Base-by-base conservation (phyloP, 345 rosid genomes). In the Brassica juncea region DNA sequence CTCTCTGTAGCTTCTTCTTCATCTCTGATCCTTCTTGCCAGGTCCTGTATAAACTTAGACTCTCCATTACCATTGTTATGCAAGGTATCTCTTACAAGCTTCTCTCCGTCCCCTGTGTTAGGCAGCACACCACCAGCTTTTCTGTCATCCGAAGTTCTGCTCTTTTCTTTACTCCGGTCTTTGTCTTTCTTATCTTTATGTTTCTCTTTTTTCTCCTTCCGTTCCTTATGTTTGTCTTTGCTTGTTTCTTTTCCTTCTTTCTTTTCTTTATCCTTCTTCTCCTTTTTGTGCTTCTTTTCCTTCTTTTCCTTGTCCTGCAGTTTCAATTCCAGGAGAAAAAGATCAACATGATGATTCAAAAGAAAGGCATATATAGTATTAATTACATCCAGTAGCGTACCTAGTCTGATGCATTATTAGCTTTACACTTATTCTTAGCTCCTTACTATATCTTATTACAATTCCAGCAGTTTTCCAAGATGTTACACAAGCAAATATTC, bases 211-310 rank as follows among this genome's bases (percentile, higher is more conserved):
- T 66, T 75, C 37, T 87, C 88, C 65, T 84, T 87, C 52, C 83
- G 87, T 6, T 86, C 84, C 37, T 76, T 85, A 2, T 78, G 78
- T 73, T 86, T 87, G 67, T 84, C 91, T 84, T 84, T 86, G 66
- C 87, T 83, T 76, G 84, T 81, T 78, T 85, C 90, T 82, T 84
- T 84, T 64, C 85, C 85, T 67, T 82, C 85, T 60, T 76, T 86
- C 84, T 84, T 85, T 57, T 84, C 88, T 67, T 77, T 88, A 61
- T 84, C 86, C 66, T 85, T 86, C 73, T 71, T 80, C 63, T 89
- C 90, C 75, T 80, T 86, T 71, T 87, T 87, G 74, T 79, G 85
- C 54, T 80, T 89, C 74, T 85, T 87, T 77, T 87, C 91, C 82
- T 83, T 87, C 83, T 83, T 86, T 61, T 67, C 73, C 60, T 83